A percentile compares a stretch with the other conserved stretches of the same genome.
These are phyloP conservation scores for Trichaptum fuscoviolaceum DNA, from an alignment of 768 basidiomycete species.

Conservation along the genomic window DNA sequence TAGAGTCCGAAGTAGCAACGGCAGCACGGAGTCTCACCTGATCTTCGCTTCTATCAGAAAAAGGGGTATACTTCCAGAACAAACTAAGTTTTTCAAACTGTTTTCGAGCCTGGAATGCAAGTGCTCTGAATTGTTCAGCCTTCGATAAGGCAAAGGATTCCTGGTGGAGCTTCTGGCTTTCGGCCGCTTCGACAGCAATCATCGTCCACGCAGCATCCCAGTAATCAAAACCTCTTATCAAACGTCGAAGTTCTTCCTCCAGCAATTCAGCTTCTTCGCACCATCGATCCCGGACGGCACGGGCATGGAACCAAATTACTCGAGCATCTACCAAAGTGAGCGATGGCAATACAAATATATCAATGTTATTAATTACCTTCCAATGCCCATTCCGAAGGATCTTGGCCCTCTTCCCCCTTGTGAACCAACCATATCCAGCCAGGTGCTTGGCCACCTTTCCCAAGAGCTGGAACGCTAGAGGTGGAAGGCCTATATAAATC, in stretches of 20 bases:
- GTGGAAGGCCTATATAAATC: neutral
- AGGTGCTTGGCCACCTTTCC: neutral
- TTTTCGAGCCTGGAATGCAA: too few relatives aligned
- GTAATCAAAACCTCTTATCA: neutral
- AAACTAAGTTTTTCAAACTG: too few relatives aligned
- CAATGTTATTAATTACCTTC: neutral
- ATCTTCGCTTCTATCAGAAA: too few relatives aligned
- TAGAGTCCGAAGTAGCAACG: too few relatives aligned
- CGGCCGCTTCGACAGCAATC: neutral
- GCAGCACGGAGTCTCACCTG: too few relatives aligned
- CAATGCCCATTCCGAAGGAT: neutral
- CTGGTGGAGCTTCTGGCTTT: too few relatives aligned
- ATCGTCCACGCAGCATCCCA: neutral
- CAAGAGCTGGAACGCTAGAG: neutral
- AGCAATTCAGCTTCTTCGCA: neutral
- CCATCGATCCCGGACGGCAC: neutral
- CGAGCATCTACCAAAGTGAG: neutral
- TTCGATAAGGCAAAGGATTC: too few relatives aligned
- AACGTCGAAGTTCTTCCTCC: neutral
- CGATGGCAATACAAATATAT: neutral
- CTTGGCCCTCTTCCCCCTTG: neutral
- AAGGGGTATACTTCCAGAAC: too few relatives aligned
- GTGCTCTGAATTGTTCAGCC: too few relatives aligned
- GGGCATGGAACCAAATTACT: neutral
- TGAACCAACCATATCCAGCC: neutral